Evolutionary conservation across 129 eudicot species (phyloP), one percentile per base, ranked within the genome.

Genomic region (Oenanthe sinensis): DNA sequence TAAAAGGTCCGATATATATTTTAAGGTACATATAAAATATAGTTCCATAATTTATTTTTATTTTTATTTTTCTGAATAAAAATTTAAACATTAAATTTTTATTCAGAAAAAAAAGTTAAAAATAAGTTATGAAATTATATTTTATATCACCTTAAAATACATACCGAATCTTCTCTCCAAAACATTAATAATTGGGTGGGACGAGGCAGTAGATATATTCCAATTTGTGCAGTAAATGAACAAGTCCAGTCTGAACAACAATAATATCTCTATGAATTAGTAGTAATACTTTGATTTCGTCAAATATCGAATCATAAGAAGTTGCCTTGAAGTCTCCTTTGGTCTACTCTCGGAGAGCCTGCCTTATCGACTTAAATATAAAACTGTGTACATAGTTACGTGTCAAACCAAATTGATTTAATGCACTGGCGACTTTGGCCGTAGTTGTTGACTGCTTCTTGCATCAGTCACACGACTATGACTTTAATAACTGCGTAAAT

Each of bases 391-490:
- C 16, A 60, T 10, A 10, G 68, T 82, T 76, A 44, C 88, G 88
- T 85, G 85, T 85, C 85, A 82, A 85, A 58, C 76, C 83, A 44
- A 60, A 70, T 17, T 36, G 46, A 37, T 17, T 68, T 68, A 68
- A 71, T 71, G 75, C 48, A 44, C 48, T 71, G 5, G 39, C 37
- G 60, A 71, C 75, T 71, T 19, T 44, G 54, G 89, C 89, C 89
- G 89, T 39, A 72, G 30, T 79, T 82, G 22, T 85, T 85, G 88
- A 82, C 88, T 45, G 8, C 70, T 78, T 46, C 39, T 17, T 58
- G 30, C n/a, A 10, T 30, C 4, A 44, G 76, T 44, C 76, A 11
- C 8, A 73, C 48, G 48, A 73, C 26, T 20, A 19, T 12, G 75
- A 47, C 54, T 73, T 13, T 33, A 22, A 22, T 42, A 20, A 60